A percentile compares a stretch with the other conserved stretches of the same genome.
Evolutionary conservation across 2,329 filamentous ascomycete species (phyloP).

Genomic region (Fusarium denticulatum): DNA sequence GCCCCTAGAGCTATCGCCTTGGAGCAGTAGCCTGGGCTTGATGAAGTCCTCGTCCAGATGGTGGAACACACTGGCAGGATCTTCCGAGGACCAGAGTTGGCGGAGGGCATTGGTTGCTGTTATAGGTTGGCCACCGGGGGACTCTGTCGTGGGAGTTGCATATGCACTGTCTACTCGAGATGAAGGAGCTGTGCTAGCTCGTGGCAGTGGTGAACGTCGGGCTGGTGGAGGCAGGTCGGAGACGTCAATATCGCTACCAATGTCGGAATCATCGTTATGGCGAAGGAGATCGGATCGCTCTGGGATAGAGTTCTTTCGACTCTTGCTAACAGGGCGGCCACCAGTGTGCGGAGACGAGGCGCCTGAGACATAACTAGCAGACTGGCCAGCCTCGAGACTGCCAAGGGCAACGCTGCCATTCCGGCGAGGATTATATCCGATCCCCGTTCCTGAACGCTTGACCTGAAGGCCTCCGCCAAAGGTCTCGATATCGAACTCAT

Average conservation of each 20-base stretch:
- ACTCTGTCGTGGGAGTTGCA: conserved; percentile 45
- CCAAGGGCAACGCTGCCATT: conserved; percentile 70
- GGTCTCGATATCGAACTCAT: conserved; percentile 95
- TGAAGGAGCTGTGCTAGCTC: conserved; percentile 39
- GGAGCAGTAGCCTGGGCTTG: conserved; percentile 88
- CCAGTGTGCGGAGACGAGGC: conserved; percentile 59
- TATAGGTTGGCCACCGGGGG: conserved; percentile 55
- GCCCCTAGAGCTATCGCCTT: conserved; percentile 63
- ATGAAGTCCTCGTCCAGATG: conserved; percentile 97
- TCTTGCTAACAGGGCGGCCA: conserved; percentile 58
- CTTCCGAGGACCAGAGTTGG: conserved; percentile 84
- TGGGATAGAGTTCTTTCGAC: conserved; percentile 61
- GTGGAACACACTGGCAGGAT: conserved; percentile 88
- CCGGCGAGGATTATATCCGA: conserved; percentile 79
- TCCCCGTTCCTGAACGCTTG: conserved; percentile 79
- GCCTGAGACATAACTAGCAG: conserved; percentile 63
- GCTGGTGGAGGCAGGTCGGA: conserved; percentile 74
- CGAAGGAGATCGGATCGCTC: conserved; percentile 68
- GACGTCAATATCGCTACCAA: conserved; percentile 72
- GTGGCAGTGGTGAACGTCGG: conserved; percentile 52
- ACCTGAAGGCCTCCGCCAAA: conserved; percentile 78
- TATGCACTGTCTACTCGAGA: conserved; percentile 44
- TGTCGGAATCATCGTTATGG: conserved; percentile 63
- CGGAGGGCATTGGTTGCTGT: conserved; percentile 80
- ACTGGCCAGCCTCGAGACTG: conserved; percentile 56